Percentiles rank a stretch among this genome's conserved stretches.
phyloP scores from a whole-genome alignment of 1,284 basidiomycete species.

The Taiwanofungus camphoratus region DNA sequence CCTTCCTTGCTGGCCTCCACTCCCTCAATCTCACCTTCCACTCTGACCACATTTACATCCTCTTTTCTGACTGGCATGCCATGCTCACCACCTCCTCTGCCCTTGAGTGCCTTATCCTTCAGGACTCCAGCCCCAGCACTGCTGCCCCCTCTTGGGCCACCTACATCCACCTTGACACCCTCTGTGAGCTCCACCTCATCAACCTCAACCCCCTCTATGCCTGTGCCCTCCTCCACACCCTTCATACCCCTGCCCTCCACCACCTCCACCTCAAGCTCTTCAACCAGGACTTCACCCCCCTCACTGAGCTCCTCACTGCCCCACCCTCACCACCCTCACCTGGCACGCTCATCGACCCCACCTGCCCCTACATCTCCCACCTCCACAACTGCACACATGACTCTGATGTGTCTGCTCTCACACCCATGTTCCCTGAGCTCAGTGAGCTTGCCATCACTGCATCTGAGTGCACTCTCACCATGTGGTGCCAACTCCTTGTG shows the following conservation, averaged over 20 bases:
- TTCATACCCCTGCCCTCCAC: conserved; percentile 39
- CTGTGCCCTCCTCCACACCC: conserved; percentile 35
- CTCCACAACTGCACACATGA: background rate
- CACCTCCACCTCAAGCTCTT: conserved; percentile 44
- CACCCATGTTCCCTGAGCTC: conserved; percentile 30
- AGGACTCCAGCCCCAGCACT: conserved; percentile 51
- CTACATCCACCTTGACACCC: conserved; percentile 32
- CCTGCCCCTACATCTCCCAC: background rate
- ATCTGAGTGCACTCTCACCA: conserved; percentile 35
- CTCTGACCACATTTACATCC: conserved; percentile 48
- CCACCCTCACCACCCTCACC: conserved; percentile 5
- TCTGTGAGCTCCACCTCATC: conserved; percentile 42
- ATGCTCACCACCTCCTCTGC: conserved; percentile 44
- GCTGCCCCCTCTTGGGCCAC: conserved; percentile 24
- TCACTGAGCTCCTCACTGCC: conserved; percentile 35
- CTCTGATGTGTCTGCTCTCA: background rate
- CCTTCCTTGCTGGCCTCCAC: conserved; percentile 44
- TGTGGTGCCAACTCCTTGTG: conserved; percentile 35
- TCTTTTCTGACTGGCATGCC: conserved; percentile 44
- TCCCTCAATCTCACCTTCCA: conserved; percentile 56
- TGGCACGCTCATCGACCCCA: conserved; percentile 4
- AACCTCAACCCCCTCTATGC: conserved; percentile 51
- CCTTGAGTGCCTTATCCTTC: conserved; percentile 42
- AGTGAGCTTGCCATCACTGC: conserved; percentile 39
- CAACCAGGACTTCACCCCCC: conserved; percentile 42